Conservation (phyloP, 2,329 filamentous ascomycete species). For the Pseudogymnoascus sp. region DNA sequence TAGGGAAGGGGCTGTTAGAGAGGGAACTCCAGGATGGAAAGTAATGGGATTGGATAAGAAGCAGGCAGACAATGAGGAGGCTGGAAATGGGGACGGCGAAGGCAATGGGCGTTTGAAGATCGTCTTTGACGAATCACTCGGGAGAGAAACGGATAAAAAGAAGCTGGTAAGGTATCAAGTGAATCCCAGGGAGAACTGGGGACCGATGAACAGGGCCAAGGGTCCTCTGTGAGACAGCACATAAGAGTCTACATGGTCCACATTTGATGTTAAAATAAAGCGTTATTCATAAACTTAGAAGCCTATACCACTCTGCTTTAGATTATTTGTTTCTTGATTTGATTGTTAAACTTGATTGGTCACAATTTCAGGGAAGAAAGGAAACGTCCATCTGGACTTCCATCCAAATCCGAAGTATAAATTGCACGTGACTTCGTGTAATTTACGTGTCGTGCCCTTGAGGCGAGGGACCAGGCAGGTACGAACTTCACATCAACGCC, state of each 20-base stretch:
- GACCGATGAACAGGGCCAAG: slow-evolving; percentile 45
- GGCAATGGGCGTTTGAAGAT: slow-evolving; percentile 34
- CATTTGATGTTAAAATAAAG: not conserved
- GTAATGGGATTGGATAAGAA: slow-evolving; percentile 46
- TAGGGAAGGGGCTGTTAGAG: slow-evolving; percentile 61
- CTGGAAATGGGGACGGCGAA: slow-evolving; percentile 19
- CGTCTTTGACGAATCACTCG: slow-evolving; percentile 73
- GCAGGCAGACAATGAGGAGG: slow-evolving; percentile 12
- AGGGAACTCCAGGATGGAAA: slow-evolving; percentile 60
- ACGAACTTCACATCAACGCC: not conserved
- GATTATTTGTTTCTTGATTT: not conserved
- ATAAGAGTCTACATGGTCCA: not conserved
- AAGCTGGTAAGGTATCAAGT: slow-evolving; percentile 78
- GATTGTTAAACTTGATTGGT: not conserved
- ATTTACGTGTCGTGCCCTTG: not conserved
- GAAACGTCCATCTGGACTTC: not conserved
- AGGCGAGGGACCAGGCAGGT: not conserved
- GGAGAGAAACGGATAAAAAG: slow-evolving; percentile 56
- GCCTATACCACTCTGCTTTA: not conserved
- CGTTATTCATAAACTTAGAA: not conserved
- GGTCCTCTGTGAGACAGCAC: slow-evolving; percentile 12
- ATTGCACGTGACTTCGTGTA: not conserved
- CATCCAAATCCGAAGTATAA: not conserved
- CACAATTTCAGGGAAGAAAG: not conserved
- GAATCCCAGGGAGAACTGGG: slow-evolving; percentile 91